These are phyloP conservation scores for Ogataea glucozyma DNA, from an alignment of 805 yeast species.

Conservation along the genomic window DNA sequence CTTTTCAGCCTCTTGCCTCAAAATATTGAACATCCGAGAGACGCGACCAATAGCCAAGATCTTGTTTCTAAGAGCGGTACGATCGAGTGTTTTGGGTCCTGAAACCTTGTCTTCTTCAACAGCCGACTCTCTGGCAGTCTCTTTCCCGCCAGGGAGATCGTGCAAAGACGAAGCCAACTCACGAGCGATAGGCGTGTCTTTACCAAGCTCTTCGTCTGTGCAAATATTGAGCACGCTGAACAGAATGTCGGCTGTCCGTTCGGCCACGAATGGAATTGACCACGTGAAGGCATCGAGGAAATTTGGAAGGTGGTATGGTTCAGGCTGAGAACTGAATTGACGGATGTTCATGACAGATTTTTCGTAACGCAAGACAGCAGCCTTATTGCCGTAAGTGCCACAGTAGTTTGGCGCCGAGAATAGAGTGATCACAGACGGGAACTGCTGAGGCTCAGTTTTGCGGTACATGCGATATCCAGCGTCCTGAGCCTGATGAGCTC, in stretches of 20 bases:
- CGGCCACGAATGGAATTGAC: constrained; percentile 97
- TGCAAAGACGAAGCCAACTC: constrained; percentile 37
- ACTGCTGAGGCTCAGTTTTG: constrained; percentile 78
- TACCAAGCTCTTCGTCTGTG: constrained; percentile 90
- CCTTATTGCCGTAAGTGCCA: constrained; percentile 91
- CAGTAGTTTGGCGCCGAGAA: constrained; percentile 95
- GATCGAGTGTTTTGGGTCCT: constrained; percentile 27
- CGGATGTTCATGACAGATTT: constrained; percentile 91
- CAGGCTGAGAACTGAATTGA: constrained; percentile 89
- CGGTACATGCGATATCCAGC: constrained; percentile 95
- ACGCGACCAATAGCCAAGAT: constrained; percentile 95
- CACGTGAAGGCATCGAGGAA: constrained; percentile 97
- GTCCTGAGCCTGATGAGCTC: constrained; percentile 98
- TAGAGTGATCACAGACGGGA: constrained; percentile 86
- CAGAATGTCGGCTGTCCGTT: constrained; percentile 91
- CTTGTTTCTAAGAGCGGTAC: constrained; percentile 69
- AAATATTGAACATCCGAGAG: constrained; percentile 87
- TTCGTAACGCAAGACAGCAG: constrained; percentile 91
- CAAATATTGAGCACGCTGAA: constrained; percentile 88
- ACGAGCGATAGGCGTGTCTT: constrained; percentile 58
- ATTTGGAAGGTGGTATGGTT: constrained; percentile 96
- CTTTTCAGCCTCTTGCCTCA: constrained; percentile 86
- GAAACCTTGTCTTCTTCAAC: constrained; percentile 4
- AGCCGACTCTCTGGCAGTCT: constrained; percentile 1
- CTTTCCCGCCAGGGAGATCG: constrained; percentile 15